Conservation (phyloP, 345 rosid species). For the Hibiscus trionum region DNA sequence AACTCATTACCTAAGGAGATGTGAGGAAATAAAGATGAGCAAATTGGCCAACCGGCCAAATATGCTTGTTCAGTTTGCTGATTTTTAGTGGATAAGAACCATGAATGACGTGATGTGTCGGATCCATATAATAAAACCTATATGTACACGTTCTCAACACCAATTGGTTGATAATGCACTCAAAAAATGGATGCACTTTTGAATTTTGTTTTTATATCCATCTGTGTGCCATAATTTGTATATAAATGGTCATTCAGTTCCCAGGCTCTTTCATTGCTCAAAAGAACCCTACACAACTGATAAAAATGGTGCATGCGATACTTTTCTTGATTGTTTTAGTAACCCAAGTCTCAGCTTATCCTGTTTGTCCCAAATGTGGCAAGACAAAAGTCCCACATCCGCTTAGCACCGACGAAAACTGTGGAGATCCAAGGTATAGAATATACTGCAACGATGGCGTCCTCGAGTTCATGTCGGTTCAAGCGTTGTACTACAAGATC, state of each 20-base stretch:
- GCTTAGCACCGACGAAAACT: constrained; percentile 36
- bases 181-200: too few species aligned
- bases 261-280: constrained; percentile 6
- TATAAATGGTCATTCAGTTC: constrained; percentile 21
- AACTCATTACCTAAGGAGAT: too few species aligned
- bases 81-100: too few species aligned
- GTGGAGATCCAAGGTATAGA: constrained; percentile 45
- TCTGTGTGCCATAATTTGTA: background rate
- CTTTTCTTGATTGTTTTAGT: constrained; percentile 17
- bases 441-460: constrained; percentile 35
- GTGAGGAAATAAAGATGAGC: too few species aligned
- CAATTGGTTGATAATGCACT: too few species aligned
- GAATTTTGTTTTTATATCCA: too few species aligned
- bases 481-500: constrained; percentile 32
- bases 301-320: constrained; percentile 22
- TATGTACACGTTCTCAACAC: too few species aligned
- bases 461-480: constrained; percentile 35
- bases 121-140: too few species aligned
- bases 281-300: background rate
- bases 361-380: constrained; percentile 48
- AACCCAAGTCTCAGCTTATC: constrained; percentile 21
- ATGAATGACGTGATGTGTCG: too few species aligned
- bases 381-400: constrained; percentile 45
- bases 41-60: too few species aligned
- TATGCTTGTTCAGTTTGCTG: too few species aligned